These are phyloP conservation scores for Microcos paniculata DNA, from an alignment of 345 rosid species.

Conservation along the genomic window DNA sequence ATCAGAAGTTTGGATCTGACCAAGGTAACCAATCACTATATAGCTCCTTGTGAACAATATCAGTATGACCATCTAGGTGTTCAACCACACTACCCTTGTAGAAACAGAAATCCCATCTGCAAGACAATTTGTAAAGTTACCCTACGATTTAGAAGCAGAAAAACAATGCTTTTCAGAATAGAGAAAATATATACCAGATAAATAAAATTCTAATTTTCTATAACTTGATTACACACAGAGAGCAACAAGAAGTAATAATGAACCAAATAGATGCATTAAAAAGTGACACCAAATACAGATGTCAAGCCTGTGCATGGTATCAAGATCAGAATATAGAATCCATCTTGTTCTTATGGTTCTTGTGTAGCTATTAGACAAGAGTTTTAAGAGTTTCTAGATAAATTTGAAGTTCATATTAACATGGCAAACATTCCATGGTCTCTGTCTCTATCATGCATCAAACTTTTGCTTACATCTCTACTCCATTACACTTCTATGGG, in stretches of 20 bases:
- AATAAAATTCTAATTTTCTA: not conserved
- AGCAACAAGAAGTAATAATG: not conserved
- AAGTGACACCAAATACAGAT: not conserved
- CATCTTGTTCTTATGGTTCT: not conserved
- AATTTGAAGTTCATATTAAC: constrained; percentile 1
- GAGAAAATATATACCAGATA: not conserved
- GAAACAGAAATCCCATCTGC: constrained; percentile 98
- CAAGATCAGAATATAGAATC: not conserved
- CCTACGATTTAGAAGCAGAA: not conserved
- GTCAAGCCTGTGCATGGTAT: not conserved
- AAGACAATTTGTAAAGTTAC: constrained; percentile 24
- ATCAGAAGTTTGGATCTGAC: constrained; percentile 35
- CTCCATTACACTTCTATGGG: not conserved
- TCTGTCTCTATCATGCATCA: not conserved
- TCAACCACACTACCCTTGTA: constrained; percentile 87
- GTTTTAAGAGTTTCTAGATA: not conserved
- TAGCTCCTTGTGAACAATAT: constrained; percentile 83
- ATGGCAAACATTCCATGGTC: not conserved
- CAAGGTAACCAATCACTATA: constrained; percentile 88
- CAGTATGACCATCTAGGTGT: constrained; percentile 94
- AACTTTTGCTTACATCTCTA: constrained; percentile 1
- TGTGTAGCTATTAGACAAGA: constrained; percentile 4
- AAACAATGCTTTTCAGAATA: not conserved
- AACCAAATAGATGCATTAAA: not conserved
- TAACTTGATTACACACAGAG: not conserved